These are phyloP conservation scores for Cucurbita ficifolia DNA, from an alignment of 306 rosid genomes.

Conservation along the genomic window DNA sequence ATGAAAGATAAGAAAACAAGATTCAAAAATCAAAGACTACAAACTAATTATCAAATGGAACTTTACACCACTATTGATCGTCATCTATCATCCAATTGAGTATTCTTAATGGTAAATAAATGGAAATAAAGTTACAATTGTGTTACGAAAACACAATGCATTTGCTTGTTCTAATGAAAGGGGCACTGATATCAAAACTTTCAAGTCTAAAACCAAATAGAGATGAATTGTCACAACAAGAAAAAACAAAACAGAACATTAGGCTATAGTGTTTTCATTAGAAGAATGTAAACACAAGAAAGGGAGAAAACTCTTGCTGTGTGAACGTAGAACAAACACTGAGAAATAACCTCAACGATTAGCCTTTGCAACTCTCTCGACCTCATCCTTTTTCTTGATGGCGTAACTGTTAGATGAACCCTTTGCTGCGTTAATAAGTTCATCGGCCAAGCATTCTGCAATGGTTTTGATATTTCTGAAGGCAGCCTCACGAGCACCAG, in stretches of 20 bases:
- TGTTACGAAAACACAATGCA: not conserved
- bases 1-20: no score
- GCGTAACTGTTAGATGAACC: conserved; percentile 1
- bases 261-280: not conserved
- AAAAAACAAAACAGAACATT: not conserved
- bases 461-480: conserved; percentile 5
- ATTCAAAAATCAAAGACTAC: no score
- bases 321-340: not conserved
- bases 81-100: no score
- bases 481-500: conserved; percentile 3
- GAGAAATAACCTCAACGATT: not conserved
- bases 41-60: no score
- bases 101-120: no score
- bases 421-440: conserved; percentile 4
- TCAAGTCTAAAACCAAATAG: not conserved
- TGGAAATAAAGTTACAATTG: no score
- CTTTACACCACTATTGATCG: no score
- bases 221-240: not conserved
- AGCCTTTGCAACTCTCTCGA: conserved; percentile 2
- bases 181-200: not conserved
- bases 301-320: not conserved
- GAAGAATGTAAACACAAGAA: not conserved
- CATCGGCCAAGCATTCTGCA: conserved; percentile 4
- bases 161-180: not conserved
- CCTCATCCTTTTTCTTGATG: conserved; percentile 3